Evolutionary conservation across 257 asterid species (phyloP).

Genomic region (Cinchona pubescens): DNA sequence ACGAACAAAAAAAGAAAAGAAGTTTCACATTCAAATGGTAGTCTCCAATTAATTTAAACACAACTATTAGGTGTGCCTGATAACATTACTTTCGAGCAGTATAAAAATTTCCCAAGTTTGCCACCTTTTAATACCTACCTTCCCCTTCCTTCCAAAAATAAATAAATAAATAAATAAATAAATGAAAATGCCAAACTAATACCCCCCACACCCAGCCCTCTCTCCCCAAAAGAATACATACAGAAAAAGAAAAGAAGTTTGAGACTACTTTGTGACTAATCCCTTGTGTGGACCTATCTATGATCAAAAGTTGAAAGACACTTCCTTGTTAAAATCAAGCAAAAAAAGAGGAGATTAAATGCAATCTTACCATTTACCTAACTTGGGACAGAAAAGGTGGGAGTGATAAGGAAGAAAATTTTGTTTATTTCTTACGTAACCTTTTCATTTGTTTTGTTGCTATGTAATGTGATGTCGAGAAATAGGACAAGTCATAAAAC

Average conservation of each 20-base stretch:
- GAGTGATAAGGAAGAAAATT: not conserved
- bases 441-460: slow-evolving; percentile 14
- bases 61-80: too few relatives aligned
- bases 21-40: too few relatives aligned
- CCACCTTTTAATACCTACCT: too few relatives aligned
- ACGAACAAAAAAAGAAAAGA: too few relatives aligned
- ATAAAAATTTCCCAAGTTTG: too few relatives aligned
- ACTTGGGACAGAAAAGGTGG: not conserved
- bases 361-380: not conserved
- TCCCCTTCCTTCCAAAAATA: not conserved
- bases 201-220: too few relatives aligned
- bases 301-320: not conserved
- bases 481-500: not conserved
- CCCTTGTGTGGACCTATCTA: not conserved
- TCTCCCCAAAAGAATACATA: too few relatives aligned
- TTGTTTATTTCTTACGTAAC: too few relatives aligned
- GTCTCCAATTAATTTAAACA: too few relatives aligned
- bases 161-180: too few relatives aligned
- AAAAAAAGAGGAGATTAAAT: not conserved
- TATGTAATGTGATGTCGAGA: not conserved
- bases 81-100: too few relatives aligned
- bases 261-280: not conserved
- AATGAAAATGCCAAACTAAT: too few relatives aligned
- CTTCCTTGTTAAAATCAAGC: not conserved
- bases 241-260: not conserved